phyloP scores from a whole-genome alignment of 768 basidiomycete genomes.

The Amanita pallidorosea region DNA sequence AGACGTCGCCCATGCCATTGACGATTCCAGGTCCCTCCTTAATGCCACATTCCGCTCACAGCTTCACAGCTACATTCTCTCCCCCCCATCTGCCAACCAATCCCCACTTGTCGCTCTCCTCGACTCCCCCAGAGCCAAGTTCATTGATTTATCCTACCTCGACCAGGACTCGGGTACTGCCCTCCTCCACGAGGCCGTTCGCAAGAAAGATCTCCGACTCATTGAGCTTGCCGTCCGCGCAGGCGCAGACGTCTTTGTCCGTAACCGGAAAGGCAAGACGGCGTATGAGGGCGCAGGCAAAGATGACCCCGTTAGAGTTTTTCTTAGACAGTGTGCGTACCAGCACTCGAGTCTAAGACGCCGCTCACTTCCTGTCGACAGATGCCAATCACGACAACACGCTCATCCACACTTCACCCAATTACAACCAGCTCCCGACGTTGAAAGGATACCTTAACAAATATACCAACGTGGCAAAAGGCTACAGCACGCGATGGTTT shows the following conservation, averaged over 20 bases:
- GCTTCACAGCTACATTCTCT: conserved; percentile 63
- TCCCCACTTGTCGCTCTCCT: conserved; percentile 41
- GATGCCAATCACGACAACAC: conserved; percentile 67
- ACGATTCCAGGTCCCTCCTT: conserved; percentile 69
- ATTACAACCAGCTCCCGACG: conserved; percentile 39
- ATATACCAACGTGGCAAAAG: conserved; percentile 86
- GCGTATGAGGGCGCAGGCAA: conserved; percentile 60
- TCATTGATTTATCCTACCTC: conserved; percentile 69
- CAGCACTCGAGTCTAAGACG: neutral
- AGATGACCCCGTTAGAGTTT: conserved; percentile 74
- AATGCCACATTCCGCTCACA: conserved; percentile 68
- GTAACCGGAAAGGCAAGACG: conserved; percentile 64
- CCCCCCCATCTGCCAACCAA: conserved; percentile 24
- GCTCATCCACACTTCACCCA: conserved; percentile 35
- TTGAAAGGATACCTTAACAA: conserved; percentile 81
- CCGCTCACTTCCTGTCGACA: conserved; percentile 27
- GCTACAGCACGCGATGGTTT: conserved; percentile 88
- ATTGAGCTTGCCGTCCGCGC: conserved; percentile 79
- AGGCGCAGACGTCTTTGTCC: conserved; percentile 83
- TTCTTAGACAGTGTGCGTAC: conserved; percentile 71
- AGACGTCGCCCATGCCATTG: conserved; percentile 55
- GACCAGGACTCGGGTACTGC: conserved; percentile 72
- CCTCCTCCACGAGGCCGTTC: conserved; percentile 80
- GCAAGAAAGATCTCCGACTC: conserved; percentile 67
- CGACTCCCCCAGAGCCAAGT: conserved; percentile 54